A percentile compares a stretch with the other conserved stretches of the same genome.
These are phyloP conservation scores for Prunus kanzakura DNA, from an alignment of 306 rosid genomes.

Conservation along the genomic window DNA sequence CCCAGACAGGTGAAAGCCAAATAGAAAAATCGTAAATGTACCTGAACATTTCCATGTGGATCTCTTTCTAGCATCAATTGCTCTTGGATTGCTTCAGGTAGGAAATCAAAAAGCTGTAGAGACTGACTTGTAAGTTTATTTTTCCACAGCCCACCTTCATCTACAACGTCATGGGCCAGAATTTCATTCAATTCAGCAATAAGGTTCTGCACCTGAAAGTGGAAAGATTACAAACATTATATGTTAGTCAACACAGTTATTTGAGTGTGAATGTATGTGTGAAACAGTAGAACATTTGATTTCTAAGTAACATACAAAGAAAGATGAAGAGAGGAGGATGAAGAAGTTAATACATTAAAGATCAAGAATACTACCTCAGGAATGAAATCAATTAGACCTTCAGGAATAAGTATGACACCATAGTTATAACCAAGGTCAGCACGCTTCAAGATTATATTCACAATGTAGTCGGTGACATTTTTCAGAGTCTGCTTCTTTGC, in stretches of 20 bases:
- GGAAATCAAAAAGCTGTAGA: slow-evolving; percentile 74
- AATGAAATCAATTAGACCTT: slow-evolving; percentile 98
- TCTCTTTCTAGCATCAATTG: slow-evolving; percentile 99
- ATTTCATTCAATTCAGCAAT: slow-evolving; percentile 95
- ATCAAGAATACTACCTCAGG: slow-evolving; percentile 74
- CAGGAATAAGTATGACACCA: slow-evolving; percentile 97
- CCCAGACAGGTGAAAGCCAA: slow-evolving; percentile 11
- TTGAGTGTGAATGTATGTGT: not conserved
- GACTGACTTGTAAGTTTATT: slow-evolving; percentile 82
- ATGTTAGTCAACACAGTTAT: slow-evolving; percentile 4
- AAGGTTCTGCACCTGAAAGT: slow-evolving; percentile 85
- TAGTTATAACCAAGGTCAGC: slow-evolving; percentile 70
- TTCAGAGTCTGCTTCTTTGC: slow-evolving; percentile 89
- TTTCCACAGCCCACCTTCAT: slow-evolving; percentile 89
- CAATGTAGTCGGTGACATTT: slow-evolving; percentile 93
- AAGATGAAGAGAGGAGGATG: not conserved
- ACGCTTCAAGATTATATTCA: slow-evolving; percentile 76
- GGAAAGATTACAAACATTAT: slow-evolving; percentile 23
- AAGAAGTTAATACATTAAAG: slow-evolving; percentile 6
- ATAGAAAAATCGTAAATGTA: slow-evolving; percentile 20
- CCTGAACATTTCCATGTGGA: slow-evolving; percentile 99
- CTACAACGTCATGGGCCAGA: slow-evolving; percentile 75
- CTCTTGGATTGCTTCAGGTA: slow-evolving; percentile 97
- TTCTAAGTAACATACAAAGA: not conserved
- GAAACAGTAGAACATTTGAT: not conserved